Base-by-base conservation (phyloP, 768 basidiomycete genomes). In the Termitomyces titanicus region DNA sequence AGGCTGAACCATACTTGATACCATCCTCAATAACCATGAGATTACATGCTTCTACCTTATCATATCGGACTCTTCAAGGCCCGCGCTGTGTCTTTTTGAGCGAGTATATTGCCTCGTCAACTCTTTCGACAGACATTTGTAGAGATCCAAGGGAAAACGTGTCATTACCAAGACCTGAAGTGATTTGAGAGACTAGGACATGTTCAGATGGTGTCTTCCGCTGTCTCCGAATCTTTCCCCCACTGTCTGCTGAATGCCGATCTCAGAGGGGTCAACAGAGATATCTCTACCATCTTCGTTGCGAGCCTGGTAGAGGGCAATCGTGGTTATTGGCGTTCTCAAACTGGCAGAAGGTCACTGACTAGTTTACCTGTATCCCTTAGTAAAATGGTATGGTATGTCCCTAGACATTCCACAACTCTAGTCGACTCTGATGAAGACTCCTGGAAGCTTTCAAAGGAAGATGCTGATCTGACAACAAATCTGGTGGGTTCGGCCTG, bases 381-480 rank as follows among this genome's bases (percentile, higher is more conserved):
- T 43, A 72, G 67, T 8, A 89, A 62, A 17, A 90, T 71, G 33
- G 86, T 74, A 59, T 86, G 89, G 63, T 86, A 88, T 49, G 91
- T 75, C 17, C 82, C 80, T 5, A 92, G 70, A 57, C 80, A 83
- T 57, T 90, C 88, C 0, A 79, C 75, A 22, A 92, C 71, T 39
- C 89, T 74, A 20, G 76, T 61, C 18, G 83, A 72, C 61, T 91
- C 89, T 9, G n/a, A n/a, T n/a, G 78, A 69, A 0, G 79, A 80
- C 24, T 80, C 74, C 31, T 79, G 70, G 17, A 89, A 72, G 37
- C 80, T 79, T 13, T 74, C 68, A 5, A 79, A 61, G 78, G 64
- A 13, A 68, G 66, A 24, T 61, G 44, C 10, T 65, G 56, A 3
- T 63, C 51, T 12, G 58, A 54, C 29, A 89, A 79, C 15, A 84